Conservation (phyloP, 2,329 filamentous ascomycete species). For the Stagonosporopsis cucurbitacearum region DNA sequence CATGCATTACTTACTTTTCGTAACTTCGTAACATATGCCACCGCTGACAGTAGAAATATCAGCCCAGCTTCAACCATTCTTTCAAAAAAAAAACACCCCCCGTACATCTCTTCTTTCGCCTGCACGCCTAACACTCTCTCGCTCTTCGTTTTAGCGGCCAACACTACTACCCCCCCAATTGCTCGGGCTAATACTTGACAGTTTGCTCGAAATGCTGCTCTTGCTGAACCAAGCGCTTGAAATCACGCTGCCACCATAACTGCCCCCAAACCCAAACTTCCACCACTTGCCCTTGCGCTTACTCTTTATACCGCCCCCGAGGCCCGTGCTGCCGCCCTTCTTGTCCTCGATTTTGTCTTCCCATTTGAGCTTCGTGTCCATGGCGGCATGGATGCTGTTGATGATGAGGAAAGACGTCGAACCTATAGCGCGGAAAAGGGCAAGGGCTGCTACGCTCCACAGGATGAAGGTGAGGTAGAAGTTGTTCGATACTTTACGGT, state of each 20-base stretch:
- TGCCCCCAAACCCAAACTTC: slow-evolving; percentile 24
- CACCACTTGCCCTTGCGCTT: slow-evolving; percentile 32
- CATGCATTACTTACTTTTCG: slow-evolving; percentile 5
- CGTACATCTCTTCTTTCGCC: no score
- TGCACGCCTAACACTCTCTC: no score
- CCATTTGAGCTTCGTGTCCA: slow-evolving; percentile 80
- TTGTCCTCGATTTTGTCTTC: slow-evolving; percentile 44
- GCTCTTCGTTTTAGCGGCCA: slow-evolving; percentile 16
- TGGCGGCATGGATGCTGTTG: slow-evolving; percentile 81
- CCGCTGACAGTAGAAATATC: neutral
- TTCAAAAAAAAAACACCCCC: no score
- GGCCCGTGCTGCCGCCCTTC: slow-evolving; percentile 33
- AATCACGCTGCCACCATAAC: slow-evolving; percentile 31
- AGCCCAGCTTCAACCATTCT: no score
- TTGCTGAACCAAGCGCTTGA: slow-evolving; percentile 48
- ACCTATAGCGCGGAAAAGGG: slow-evolving; percentile 86
- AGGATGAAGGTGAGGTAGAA: slow-evolving; percentile 92
- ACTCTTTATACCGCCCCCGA: slow-evolving; percentile 35
- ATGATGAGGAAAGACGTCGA: slow-evolving; percentile 82
- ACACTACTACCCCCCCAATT: slow-evolving; percentile 44
- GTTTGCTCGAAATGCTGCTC: slow-evolving; percentile 48
- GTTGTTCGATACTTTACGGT: slow-evolving; percentile 76
- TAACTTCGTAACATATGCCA: slow-evolving; percentile 1
- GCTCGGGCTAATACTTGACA: slow-evolving; percentile 43
- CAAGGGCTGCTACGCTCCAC: slow-evolving; percentile 86